Conservation (phyloP, 2,329 filamentous ascomycete species). For the Dendrostoma leiphaemia region DNA sequence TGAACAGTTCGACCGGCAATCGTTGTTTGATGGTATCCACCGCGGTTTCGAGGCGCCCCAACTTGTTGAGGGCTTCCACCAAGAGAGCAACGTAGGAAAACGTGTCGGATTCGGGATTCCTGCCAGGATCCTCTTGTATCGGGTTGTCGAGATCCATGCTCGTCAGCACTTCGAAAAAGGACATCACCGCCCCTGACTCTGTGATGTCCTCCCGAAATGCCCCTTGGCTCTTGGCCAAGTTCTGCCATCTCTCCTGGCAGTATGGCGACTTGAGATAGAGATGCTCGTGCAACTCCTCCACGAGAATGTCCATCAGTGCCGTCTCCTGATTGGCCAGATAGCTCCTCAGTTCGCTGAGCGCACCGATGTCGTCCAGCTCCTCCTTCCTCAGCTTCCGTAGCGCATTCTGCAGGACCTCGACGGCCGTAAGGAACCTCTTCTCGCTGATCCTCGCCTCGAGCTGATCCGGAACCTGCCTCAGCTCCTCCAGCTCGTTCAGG, state of each 20-base stretch:
- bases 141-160: constrained; percentile 57
- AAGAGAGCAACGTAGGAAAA: constrained; percentile 90
- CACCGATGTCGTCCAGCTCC: constrained; percentile 88
- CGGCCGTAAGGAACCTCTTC: constrained; percentile 89
- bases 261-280: constrained; percentile 97
- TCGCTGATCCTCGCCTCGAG: constrained; percentile 93
- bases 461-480: constrained; percentile 86
- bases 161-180: constrained; percentile 61
- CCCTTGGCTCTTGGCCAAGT: constrained; percentile 66
- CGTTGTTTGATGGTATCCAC: constrained; percentile 90
- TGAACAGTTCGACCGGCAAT: constrained; percentile 88
- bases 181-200: constrained; percentile 43
- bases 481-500: constrained; percentile 79
- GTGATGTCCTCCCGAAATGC: constrained; percentile 44
- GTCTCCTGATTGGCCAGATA: constrained; percentile 94
- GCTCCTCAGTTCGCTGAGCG: constrained; percentile 77
- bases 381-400: constrained; percentile 80
- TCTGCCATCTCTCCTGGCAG: constrained; percentile 93
- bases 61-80: constrained; percentile 85
- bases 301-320: constrained; percentile 84
- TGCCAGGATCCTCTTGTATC: constrained; percentile 81
- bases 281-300: constrained; percentile 97
- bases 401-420: constrained; percentile 87
- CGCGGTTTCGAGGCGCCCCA: constrained; percentile 80
- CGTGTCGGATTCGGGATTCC: constrained; percentile 92